Evolutionary conservation across 1,284 basidiomycete species (phyloP), one percentile per base, ranked within the genome.

Genomic region (Cryptococcus deneoformans): DNA sequence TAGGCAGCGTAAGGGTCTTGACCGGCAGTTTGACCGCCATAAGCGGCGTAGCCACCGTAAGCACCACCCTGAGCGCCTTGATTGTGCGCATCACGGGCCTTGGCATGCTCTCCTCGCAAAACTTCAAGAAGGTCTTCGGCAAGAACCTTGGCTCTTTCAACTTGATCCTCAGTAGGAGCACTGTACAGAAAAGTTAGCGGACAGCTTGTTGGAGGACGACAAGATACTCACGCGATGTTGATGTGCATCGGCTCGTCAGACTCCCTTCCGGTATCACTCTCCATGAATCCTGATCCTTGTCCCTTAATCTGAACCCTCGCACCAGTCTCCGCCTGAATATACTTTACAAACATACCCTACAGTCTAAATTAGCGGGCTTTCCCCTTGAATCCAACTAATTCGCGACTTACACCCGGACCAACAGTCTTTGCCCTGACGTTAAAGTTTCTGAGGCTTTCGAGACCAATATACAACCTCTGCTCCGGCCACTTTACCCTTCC

Each of bases 261-360:
- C 78, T 98, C 94, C 66, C 86, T 81, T 0, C 92, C 91, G 0
- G 93, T 96, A 64, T 98, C 95, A 67, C 87, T 87, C 71, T 99
- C 95, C 64, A 95, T 86, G 75, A 96, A 99, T 0, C 95, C 96
- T 16, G 92, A 95, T 0, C 96, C 96, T 14, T 87, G 66, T 10
- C 95, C 95, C 77, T 98, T 98, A 73, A 99, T 97, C 77, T 99
- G 95, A n/a, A 98, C 95, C 61, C 95, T 85, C 12, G 93, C 95
- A 40, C 88, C 87, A 0, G 95, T 99, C 79, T 99, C 95, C 69
- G 87, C 86, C 79, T 99, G 95, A 63, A 99, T 99, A 73, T 93
- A 94, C 80, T 99, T 99, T 64, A 99, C 95, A 73, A 98, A 99
- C 73, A 93, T 87, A 66, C 92, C 93, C 89, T 91, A 63, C 4